phyloP scores from a whole-genome alignment of 1,284 basidiomycete genomes.

The Athelia sp. region DNA sequence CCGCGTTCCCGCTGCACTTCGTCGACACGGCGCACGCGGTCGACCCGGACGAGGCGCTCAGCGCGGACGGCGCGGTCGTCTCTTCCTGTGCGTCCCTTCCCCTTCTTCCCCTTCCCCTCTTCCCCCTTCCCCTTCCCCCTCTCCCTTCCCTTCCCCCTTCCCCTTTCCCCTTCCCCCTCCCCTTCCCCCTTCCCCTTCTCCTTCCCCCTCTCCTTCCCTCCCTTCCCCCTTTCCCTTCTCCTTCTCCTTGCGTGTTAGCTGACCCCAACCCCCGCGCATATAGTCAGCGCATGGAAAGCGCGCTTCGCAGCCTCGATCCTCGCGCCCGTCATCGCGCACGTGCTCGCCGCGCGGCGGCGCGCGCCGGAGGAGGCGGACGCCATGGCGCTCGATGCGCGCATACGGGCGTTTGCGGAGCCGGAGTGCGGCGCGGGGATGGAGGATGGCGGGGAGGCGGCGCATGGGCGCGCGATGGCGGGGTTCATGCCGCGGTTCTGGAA shows the following conservation, averaged over 20 bases:
- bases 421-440: slow-evolving; percentile 38
- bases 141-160: no score
- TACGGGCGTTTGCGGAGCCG: slow-evolving; percentile 59
- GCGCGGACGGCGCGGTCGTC: slow-evolving; percentile 45
- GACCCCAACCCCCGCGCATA: no score
- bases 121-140: no score
- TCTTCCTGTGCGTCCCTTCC: slow-evolving; percentile 44
- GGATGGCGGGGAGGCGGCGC: slow-evolving; percentile 46
- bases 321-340: slow-evolving; percentile 46
- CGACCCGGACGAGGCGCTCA: slow-evolving; percentile 48
- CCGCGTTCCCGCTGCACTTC: slow-evolving; percentile 61
- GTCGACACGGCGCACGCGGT: slow-evolving; percentile 61
- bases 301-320: slow-evolving; percentile 65
- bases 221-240: background rate
- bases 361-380: slow-evolving; percentile 63
- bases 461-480: slow-evolving; percentile 53
- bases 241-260: background rate
- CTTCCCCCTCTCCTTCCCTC: slow-evolving; percentile 1
- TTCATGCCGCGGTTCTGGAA: slow-evolving; percentile 67
- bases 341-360: no score
- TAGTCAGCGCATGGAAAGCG: slow-evolving; percentile 71
- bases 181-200: no score
- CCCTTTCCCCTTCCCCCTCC: no score
- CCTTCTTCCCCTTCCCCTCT: slow-evolving; percentile 9
- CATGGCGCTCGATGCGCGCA: slow-evolving; percentile 55